Percentiles rank a stretch among this genome's conserved stretches.
phyloP scores from a whole-genome alignment of 768 basidiomycete species.

The Brasilioporus rufonigricans region DNA sequence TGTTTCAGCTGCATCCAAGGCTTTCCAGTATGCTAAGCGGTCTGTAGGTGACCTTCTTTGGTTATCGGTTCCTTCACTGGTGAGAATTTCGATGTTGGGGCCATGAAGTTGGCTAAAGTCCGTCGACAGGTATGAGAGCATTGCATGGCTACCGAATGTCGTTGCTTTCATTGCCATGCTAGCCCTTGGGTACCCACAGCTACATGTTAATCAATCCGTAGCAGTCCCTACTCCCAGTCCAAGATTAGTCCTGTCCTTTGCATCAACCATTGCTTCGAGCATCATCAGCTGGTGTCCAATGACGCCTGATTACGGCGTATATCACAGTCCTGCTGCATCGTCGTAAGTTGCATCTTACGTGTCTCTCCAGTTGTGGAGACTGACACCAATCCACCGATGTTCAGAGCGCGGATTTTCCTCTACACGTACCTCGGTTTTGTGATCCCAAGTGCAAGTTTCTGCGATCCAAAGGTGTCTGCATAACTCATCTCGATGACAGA shows the following conservation, averaged over 20 bases:
- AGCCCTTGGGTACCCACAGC: too few relatives aligned
- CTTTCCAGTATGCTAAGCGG: background rate
- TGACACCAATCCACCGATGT: background rate
- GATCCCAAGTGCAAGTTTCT: slow-evolving; percentile 36
- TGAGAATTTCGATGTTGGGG: too few relatives aligned
- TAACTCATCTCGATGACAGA: slow-evolving; percentile 21
- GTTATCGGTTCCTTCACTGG: slow-evolving; percentile 59
- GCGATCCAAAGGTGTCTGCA: background rate
- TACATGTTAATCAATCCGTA: too few relatives aligned
- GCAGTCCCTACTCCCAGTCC: slow-evolving; percentile 34
- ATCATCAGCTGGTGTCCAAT: slow-evolving; percentile 44
- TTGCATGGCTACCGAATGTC: too few relatives aligned
- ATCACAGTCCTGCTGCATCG: too few relatives aligned
- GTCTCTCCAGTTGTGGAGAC: background rate
- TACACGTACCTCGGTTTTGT: slow-evolving; percentile 49
- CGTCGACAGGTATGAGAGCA: slow-evolving; percentile 61
- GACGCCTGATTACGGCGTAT: slow-evolving; percentile 49
- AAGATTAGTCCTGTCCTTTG: slow-evolving; percentile 40
- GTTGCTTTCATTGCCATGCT: too few relatives aligned
- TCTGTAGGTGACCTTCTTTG: slow-evolving; percentile 58
- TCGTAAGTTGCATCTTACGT: slow-evolving; percentile 44
- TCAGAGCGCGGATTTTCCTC: slow-evolving; percentile 38
- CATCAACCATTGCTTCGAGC: slow-evolving; percentile 43
- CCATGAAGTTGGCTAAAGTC: background rate
- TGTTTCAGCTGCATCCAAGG: background rate